A percentile compares a stretch with the other conserved stretches of the same genome.
These are phyloP conservation scores for Aspergillus melleus DNA, from an alignment of 2,329 filamentous ascomycete genomes.

Conservation along the genomic window DNA sequence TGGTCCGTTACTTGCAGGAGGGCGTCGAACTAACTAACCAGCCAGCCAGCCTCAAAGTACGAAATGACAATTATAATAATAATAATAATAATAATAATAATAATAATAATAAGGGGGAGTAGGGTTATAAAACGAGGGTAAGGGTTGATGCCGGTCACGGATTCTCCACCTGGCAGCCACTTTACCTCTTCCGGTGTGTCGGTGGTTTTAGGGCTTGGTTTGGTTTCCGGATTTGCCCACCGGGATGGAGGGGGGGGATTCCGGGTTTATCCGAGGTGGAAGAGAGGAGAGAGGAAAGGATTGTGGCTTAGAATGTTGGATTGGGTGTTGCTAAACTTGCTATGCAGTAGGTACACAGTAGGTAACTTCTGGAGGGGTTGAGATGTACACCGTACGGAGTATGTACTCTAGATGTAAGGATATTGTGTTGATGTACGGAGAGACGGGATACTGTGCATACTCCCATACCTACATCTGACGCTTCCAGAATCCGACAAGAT, in stretches of 20 bases:
- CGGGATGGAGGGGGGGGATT: constrained; percentile 4
- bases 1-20: neutral
- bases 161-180: neutral
- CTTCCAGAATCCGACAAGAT: no score
- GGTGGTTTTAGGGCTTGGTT: constrained; percentile 21
- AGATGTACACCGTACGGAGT: no score
- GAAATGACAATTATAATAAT: neutral
- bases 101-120: neutral
- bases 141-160: neutral
- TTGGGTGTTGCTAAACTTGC: no score
- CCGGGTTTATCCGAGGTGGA: constrained; percentile 16
- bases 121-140: no score
- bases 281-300: no score
- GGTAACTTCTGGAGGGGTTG: no score
- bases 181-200: constrained; percentile 12
- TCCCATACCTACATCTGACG: no score
- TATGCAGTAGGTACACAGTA: neutral
- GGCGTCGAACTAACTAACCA: no score
- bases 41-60: no score
- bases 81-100: neutral
- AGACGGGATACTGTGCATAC: no score
- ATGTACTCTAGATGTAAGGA: neutral
- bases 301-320: no score
- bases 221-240: constrained; percentile 22
- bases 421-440: no score